Evolutionary conservation across 257 asterid species (phyloP), one percentile per base, ranked within the genome.

Genomic region (Nyctanthes arbortristis): DNA sequence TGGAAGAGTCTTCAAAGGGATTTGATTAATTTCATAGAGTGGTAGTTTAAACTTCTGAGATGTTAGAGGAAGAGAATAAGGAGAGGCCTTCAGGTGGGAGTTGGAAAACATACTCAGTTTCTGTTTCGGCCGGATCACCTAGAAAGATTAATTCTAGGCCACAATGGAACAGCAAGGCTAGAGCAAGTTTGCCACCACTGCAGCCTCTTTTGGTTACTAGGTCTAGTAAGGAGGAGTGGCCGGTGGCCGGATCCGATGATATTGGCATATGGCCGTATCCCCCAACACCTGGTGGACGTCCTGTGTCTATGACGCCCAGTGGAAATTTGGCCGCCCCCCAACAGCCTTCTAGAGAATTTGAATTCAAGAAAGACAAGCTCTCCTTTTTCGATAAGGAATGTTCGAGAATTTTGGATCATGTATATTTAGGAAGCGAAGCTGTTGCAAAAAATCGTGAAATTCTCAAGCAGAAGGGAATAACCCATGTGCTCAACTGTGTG

Each of bases 401-500:
- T 68, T 93, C 98, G 0, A 88, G 76, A 75, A 84, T 93, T 81
- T 75, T 87, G 14, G 94, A 87, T 74, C 90, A 93, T 64, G 65
- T 93, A 43, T 93, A 84, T 73, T 80, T 93, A 69, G 97, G 98
- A 73, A 84, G 97, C 45, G 95, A 91, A 63, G 84, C 84, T 0
- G 76, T 91, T 54, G 98, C 98, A 31, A 89, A 87, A 88, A 83
- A 89, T 39, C 84, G 92, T 4, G 94, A 85, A 57, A 70, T 82
- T 65, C 96, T 91, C 54, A 83, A 76, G 20, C 78, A 80, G 79
- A 85, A 87, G 58, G 84, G 86, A 33, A 87, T 93, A n/a, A 93
- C 98, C 40, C 97, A 93, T 69, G 98, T 93, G 77, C 87, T 93
- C 75, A 93, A 93, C 75, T 93, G 98, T 66, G 98, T 89, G 59